phyloP scores from a whole-genome alignment of 495 filamentous ascomycete species.

The Aspergillus leporis region DNA sequence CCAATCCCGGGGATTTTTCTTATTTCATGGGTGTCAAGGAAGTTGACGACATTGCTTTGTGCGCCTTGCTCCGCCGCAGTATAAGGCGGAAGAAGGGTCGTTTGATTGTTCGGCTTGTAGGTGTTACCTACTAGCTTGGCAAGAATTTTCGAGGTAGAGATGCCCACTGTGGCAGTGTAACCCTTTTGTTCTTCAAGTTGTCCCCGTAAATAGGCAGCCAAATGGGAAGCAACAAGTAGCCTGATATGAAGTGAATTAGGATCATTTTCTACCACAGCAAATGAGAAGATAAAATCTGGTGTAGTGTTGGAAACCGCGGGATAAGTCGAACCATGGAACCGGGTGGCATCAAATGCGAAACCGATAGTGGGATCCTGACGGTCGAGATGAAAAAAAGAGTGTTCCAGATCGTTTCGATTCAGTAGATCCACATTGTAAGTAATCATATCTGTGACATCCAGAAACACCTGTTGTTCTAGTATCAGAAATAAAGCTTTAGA shows the following conservation, averaged over 20 bases:
- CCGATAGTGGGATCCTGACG: constrained; percentile 73
- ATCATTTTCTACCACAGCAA: constrained; percentile 4
- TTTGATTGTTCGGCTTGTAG: constrained; percentile 85
- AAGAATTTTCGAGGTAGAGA: constrained; percentile 80
- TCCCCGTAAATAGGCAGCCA: constrained; percentile 69
- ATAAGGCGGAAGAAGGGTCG: constrained; percentile 71
- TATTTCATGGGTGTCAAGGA: constrained; percentile 76
- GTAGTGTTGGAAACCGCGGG: constrained; percentile 31
- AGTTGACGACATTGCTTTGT: constrained; percentile 56
- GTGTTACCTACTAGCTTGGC: constrained; percentile 82
- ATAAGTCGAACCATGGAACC: constrained; percentile 57
- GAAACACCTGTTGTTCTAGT: constrained; percentile 35
- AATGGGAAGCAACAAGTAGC: constrained; percentile 69
- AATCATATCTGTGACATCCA: constrained; percentile 84
- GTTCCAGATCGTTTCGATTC: constrained; percentile 60
- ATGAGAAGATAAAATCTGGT: not conserved
- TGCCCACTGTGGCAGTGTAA: constrained; percentile 84
- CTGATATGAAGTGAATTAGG: constrained; percentile 44
- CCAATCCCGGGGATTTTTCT: constrained; percentile 87
- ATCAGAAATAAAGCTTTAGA: constrained; percentile 8
- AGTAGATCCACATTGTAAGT: constrained; percentile 73
- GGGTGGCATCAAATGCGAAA: constrained; percentile 73
- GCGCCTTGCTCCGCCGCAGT: constrained; percentile 19
- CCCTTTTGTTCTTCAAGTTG: constrained; percentile 75
- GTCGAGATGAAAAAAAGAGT: constrained; percentile 82